Percentiles rank a stretch among this genome's conserved stretches.
Conservation (phyloP, 768 basidiomycete genomes). For the Termitomyces sp. region DNA sequence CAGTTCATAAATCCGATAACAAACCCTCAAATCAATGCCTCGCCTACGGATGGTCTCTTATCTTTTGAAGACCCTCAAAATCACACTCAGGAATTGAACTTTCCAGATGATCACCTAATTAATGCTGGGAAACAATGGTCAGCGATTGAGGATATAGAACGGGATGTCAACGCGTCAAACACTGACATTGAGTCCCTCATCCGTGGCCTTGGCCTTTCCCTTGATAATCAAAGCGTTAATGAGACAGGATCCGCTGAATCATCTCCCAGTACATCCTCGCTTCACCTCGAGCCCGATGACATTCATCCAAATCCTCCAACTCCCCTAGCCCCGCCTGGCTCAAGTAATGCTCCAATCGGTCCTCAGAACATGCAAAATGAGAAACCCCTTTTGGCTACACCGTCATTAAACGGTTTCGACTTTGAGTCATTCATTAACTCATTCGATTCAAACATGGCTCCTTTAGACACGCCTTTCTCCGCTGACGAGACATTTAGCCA, state of each 20-base stretch:
- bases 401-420: constrained; percentile 5
- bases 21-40: constrained; percentile 5
- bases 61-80: constrained; percentile 21
- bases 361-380: not conserved
- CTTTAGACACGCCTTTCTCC: not conserved
- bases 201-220: constrained; percentile 38
- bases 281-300: constrained; percentile 6
- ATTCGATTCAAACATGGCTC: not conserved
- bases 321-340: not conserved
- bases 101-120: not conserved
- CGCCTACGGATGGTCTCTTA: constrained; percentile 22
- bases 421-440: constrained; percentile 14
- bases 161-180: constrained; percentile 67
- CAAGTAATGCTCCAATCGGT: not conserved
- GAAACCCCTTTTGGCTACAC: not conserved
- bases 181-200: constrained; percentile 67
- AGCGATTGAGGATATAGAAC: constrained; percentile 57
- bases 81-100: not conserved
- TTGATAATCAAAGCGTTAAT: not conserved
- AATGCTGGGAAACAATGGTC: constrained; percentile 33
- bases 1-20: constrained; percentile 13
- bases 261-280: constrained; percentile 5
- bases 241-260: constrained; percentile 1
- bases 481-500: constrained; percentile 4
- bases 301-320: not conserved